Evolutionary conservation across 1,284 basidiomycete genomes (phyloP), one percentile per base, ranked within the genome.

Genomic region (Tetrapyrgos nigripes): DNA sequence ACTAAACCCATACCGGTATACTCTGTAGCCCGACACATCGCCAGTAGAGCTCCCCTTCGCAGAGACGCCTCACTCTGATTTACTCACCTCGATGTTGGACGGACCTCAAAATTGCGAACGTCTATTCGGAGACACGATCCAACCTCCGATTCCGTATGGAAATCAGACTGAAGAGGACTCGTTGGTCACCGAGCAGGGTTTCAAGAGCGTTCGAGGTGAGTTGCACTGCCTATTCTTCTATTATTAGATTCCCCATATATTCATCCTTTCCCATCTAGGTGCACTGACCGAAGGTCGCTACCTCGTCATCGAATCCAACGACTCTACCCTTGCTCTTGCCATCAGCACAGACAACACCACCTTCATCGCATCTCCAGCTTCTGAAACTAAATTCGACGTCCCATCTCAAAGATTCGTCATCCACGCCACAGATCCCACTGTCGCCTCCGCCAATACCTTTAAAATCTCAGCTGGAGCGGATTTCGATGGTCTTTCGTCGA

Each of bases 321-420:
- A 24, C 8, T 46, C 43, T 13, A 37, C 33, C 24, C 40, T 57
- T n/a, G 49, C 55, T 4, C 31, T n/a, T n/a, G n/a, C n/a, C n/a
- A 47, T 57, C 13, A 45, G 48, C 35, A n/a, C 29, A 8, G 51
- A 50, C 43, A 49, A 43, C 19, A 51, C 55, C 2, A n/a, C 50
- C 17, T 49, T 57, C 44, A 33, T 35, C 43, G 37, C 44, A n/a
- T 51, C 55, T 5, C 27, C 33, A 5, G 19, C 29, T 14, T 51
- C 40, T 8, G 5, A 26, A 3, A 29, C 48, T 17, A 59, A 59
- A 43, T 19, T 54, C 29, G 45, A 31, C 10, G 52, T 29, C 14
- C 57, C 57, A 10, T 54, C 53, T 4, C 57, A 59, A 35, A 51
- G 57, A 17, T 59, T 59, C 46, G 37, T 59, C 10, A 43, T 59